Percentiles rank a stretch among this genome's conserved stretches.
phyloP scores from a whole-genome alignment of 2,329 filamentous ascomycete genomes.

The Neonectria coccinea region DNA sequence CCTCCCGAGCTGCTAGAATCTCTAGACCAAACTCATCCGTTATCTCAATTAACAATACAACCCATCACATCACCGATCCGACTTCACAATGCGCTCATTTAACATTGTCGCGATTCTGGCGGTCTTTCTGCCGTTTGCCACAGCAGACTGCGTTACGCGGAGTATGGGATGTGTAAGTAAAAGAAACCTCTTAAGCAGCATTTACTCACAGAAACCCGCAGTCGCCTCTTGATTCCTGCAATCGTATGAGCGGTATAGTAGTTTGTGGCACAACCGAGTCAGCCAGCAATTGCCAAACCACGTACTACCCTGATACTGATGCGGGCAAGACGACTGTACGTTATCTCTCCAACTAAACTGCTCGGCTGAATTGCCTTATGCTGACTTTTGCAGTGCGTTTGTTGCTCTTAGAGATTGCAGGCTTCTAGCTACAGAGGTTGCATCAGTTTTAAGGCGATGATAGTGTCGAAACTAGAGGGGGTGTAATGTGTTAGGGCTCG shows the following conservation, averaged over 20 bases:
- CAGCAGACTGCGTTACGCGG: background rate
- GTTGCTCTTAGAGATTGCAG: constrained; percentile 1
- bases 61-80: background rate
- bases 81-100: constrained; percentile 3
- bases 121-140: constrained; percentile 8
- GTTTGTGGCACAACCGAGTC: constrained; percentile 46
- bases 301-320: background rate
- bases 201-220: constrained; percentile 36
- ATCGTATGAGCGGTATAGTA: constrained; percentile 80
- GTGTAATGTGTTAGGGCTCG: too few species aligned
- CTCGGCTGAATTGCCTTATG: background rate
- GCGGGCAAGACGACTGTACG: background rate
- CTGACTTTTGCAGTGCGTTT: constrained; percentile 1
- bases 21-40: background rate
- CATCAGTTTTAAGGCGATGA: background rate
- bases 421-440: background rate
- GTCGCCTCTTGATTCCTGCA: constrained; percentile 77
- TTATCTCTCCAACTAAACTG: background rate
- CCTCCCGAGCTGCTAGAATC: background rate
- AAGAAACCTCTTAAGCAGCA: constrained; percentile 6
- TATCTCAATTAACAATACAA: background rate
- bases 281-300: background rate
- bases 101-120: constrained; percentile 4
- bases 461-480: too few species aligned
- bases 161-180: constrained; percentile 7